Conservation (phyloP, 2,329 filamentous ascomycete genomes). For the Diplodia intermedia region DNA sequence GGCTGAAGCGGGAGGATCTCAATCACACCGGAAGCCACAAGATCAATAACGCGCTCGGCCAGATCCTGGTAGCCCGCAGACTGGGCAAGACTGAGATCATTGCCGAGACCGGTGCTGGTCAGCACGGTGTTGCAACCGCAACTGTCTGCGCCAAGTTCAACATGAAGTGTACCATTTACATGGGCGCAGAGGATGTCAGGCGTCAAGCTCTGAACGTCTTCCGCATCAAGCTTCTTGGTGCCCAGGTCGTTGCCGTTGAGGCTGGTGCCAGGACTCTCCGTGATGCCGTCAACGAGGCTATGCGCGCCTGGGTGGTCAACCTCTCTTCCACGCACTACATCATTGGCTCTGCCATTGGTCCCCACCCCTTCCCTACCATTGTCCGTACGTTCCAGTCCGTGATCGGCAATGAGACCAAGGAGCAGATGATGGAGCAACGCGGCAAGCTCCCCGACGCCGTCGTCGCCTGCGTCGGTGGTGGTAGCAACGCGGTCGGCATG, state of each 20-base stretch:
- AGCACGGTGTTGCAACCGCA: conserved; percentile 96
- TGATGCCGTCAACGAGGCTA: conserved; percentile 86
- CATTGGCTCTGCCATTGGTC: conserved; percentile 95
- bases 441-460: conserved; percentile 95
- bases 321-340: conserved; percentile 97
- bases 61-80: conserved; percentile 83
- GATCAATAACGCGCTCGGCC: conserved; percentile 98
- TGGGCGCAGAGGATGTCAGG: conserved; percentile 97
- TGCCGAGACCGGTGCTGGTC: conserved; percentile 94
- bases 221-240: conserved; percentile 94
- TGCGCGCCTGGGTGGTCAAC: conserved; percentile 91
- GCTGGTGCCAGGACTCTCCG: conserved; percentile 74
- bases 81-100: conserved; percentile 97
- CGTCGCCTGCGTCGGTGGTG: conserved; percentile 94
- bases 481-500: conserved; percentile 95
- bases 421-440: conserved; percentile 83
- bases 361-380: conserved; percentile 97
- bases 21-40: conserved; percentile 99
- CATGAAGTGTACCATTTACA: conserved; percentile 97
- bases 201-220: conserved; percentile 98
- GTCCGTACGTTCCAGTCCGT: conserved; percentile 97
- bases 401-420: conserved; percentile 92
- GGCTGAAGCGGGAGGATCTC: conserved; percentile 95
- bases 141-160: conserved; percentile 98
- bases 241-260: conserved; percentile 90